These are phyloP conservation scores for Aspergillus eucalypticola DNA, from an alignment of 2,329 filamentous ascomycete genomes.

Conservation along the genomic window DNA sequence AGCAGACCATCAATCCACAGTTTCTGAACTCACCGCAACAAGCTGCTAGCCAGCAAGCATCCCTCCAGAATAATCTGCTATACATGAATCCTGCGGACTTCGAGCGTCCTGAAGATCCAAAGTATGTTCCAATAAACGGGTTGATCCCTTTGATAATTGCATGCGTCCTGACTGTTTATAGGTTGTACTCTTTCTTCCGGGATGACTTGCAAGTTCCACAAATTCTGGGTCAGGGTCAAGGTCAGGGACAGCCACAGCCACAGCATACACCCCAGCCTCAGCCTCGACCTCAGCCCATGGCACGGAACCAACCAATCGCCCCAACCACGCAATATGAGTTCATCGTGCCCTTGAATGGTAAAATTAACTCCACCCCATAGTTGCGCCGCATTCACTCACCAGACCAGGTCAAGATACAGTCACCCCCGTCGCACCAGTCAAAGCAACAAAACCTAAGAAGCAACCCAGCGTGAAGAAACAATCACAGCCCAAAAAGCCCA, in stretches of 20 bases:
- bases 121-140: constrained; percentile 23
- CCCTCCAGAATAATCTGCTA: constrained; percentile 30
- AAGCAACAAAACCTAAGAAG: constrained; percentile 21
- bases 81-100: constrained; percentile 31
- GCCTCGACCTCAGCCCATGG: background rate
- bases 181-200: constrained; percentile 30
- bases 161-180: constrained; percentile 10
- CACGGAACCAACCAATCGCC: constrained; percentile 1
- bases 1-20: constrained; percentile 43
- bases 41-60: constrained; percentile 23
- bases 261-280: background rate
- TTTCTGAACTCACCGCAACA: constrained; percentile 36
- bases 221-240: constrained; percentile 11
- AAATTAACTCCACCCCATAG: background rate
- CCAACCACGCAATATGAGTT: constrained; percentile 7
- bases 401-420: constrained; percentile 16
- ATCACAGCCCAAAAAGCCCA: constrained; percentile 23
- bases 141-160: background rate
- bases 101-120: constrained; percentile 28
- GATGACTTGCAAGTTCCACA: constrained; percentile 30
- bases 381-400: background rate
- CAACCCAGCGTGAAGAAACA: constrained; percentile 26
- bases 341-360: constrained; percentile 16
- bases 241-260: no score
- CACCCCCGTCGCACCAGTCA: constrained; percentile 14